Evolutionary conservation across 371 early-diverging fungal genomes (phyloP), one percentile per base, ranked within the genome.

Genomic region (Actinomortierella wolfii): DNA sequence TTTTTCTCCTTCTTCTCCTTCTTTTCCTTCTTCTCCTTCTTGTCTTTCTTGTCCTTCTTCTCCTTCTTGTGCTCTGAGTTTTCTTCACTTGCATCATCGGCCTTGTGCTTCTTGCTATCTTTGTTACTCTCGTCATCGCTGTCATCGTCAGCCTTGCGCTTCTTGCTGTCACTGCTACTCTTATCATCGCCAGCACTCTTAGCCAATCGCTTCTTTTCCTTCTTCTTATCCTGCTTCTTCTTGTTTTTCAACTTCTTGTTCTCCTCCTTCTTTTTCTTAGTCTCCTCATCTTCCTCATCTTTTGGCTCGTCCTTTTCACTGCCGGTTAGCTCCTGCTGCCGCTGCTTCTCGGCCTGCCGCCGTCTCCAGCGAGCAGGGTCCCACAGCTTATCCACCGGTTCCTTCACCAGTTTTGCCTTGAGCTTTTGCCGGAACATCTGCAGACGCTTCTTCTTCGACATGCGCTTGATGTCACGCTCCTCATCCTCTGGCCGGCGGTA

Each of bases 391-490:
- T 71, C 78, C 59, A 71, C 54, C 13, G 79, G 74, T 29, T 70
- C 44, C 39, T 61, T 58, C 60, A 74, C 57, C 51, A 76, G 41
- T 41, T 78, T 73, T 1, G 66, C 55, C 71, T 78, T 70, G 52
- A 81, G 60, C 56, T 77, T 81, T 59, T 79, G 79, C 8, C 84
- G 54, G 64, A 88, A 83, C 74, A 83, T 78, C 53, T 71, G 66
- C 50, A 88, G 56, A 54, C 80, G 78, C 79, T 87, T 87, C 78
- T 89, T 88, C 76, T 79, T 83, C 24, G 78, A 66, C 57, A 79
- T 68, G 67, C 81, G 83, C 5, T 68, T 29, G 44, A 78, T 51
- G 57, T 86, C 86, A 41, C 77, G 74, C 59, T 83, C 66, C 68
- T 85, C 77, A 61, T 82, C 58, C 75, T 83, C 42, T 42, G 79